Evolutionary conservation across 2,329 filamentous ascomycete genomes (phyloP), one percentile per base, ranked within the genome.

Genomic region (Leptographium radiaticola): DNA sequence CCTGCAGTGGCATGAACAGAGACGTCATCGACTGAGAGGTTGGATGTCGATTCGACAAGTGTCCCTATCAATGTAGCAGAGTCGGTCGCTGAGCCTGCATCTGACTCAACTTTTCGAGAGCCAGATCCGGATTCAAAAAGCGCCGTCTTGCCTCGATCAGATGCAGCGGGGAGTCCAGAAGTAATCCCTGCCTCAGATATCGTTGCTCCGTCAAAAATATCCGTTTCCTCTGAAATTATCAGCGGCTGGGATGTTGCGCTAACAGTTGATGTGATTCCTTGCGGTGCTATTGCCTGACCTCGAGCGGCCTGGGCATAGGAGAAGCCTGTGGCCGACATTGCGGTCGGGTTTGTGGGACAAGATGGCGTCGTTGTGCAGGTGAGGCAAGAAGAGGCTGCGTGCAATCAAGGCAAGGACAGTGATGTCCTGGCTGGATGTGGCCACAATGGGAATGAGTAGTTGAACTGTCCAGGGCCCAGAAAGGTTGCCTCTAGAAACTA

Each of bases 281-380:
- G 64, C 54, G 70, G 63, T 53, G 72, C 65, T 36, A 36, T 13
- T 54, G 79, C 72, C 63, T 85, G 79, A 64, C 90, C 89, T 70
- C 93, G 93, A 56, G 91, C 91, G 65, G 91, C 91, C 77, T 95
- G 89, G 63, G 91, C 91, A 70, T 97, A 97, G 56, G 91, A 96
- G 67, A 96, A 95, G 38, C 80, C 75, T 58, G 79, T 62, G 55
- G 69, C 68, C 59, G 77, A 76, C 78, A 80, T 81, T 50, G 62
- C 47, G 33, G 31, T 12, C 30, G 36, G 8, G 11, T 18, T 30
- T 43, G 39, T 40, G 13, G 16, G 33, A 9, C 16, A 16, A 34
- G 15, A 15, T 33, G 7, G 1, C 34, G 31, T 15, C 15, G 39
- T 16, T n/a, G 42, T 31, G 30, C 33, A 13, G 31, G 30, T 30